phyloP scores from a whole-genome alignment of 2,329 filamentous ascomycete genomes.

The Cordyceps cateniannulata region DNA sequence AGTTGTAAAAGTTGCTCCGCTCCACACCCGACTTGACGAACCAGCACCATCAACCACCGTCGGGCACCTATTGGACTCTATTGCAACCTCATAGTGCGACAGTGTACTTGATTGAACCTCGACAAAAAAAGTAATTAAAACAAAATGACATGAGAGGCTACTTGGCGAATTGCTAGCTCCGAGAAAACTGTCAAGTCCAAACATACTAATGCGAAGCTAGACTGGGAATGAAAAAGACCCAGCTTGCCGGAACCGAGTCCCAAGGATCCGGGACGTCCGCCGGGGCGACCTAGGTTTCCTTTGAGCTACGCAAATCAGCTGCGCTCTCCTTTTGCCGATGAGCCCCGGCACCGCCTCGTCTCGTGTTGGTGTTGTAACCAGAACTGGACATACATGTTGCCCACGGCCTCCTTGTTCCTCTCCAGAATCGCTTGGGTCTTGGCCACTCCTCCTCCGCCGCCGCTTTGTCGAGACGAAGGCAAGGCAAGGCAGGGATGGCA shows the following conservation, averaged over 20 bases:
- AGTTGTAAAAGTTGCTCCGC: no score
- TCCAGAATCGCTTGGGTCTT: neutral
- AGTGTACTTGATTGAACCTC: no score
- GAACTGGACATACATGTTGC: neutral
- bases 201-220: conserved; percentile 4
- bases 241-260: conserved; percentile 8
- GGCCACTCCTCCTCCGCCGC: neutral
- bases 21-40: no score
- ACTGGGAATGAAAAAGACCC: neutral
- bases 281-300: neutral
- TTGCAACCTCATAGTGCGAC: no score
- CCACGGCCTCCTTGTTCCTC: neutral
- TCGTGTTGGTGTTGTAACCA: neutral
- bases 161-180: no score
- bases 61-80: no score
- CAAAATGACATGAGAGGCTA: neutral
- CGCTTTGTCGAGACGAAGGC: neutral
- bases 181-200: neutral
- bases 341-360: neutral
- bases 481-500: neutral
- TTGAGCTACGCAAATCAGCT: neutral
- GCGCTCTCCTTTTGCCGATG: neutral
- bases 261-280: neutral
- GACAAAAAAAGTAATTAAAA: neutral
- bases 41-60: no score